phyloP scores from a whole-genome alignment of 2,329 filamentous ascomycete species.

The Neoscytalidium dimidiatum region DNA sequence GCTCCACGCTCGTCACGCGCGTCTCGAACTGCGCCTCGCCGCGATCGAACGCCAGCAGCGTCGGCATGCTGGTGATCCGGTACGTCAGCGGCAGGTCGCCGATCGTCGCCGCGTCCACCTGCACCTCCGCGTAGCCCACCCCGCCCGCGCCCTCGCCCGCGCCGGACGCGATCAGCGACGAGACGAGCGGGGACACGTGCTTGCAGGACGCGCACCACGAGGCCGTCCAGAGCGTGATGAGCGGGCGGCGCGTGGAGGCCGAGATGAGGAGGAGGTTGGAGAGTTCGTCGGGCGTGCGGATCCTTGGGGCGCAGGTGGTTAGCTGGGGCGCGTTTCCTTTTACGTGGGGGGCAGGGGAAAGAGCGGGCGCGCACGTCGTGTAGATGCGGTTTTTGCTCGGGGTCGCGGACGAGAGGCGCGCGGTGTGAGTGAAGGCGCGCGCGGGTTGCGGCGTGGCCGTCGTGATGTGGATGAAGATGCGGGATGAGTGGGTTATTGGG shows the following conservation, averaged over 20 bases:
- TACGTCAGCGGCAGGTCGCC: conserved; percentile 45
- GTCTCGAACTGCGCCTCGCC: conserved; percentile 53
- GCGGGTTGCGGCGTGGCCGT: background rate
- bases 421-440: background rate
- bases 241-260: conserved; percentile 43
- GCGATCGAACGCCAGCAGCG: conserved; percentile 52
- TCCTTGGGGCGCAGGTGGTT: background rate
- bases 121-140: conserved; percentile 50
- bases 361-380: background rate
- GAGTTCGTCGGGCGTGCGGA: conserved; percentile 50
- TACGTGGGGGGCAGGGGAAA: background rate
- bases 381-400: conserved; percentile 16
- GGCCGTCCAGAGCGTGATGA: conserved; percentile 54
- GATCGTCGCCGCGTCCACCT: conserved; percentile 49
- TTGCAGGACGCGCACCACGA: conserved; percentile 50
- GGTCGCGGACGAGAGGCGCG: background rate
- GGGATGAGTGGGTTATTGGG: background rate
- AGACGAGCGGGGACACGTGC: conserved; percentile 44
- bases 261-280: conserved; percentile 51
- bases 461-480: background rate
- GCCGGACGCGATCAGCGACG: conserved; percentile 45
- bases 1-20: conserved; percentile 43
- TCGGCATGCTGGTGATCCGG: conserved; percentile 51
- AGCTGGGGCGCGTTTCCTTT: background rate
- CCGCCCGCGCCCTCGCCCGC: conserved; percentile 48